Evolutionary conservation across 495 filamentous ascomycete genomes (phyloP), one percentile per base, ranked within the genome.

Genomic region (Viridothelium virens): DNA sequence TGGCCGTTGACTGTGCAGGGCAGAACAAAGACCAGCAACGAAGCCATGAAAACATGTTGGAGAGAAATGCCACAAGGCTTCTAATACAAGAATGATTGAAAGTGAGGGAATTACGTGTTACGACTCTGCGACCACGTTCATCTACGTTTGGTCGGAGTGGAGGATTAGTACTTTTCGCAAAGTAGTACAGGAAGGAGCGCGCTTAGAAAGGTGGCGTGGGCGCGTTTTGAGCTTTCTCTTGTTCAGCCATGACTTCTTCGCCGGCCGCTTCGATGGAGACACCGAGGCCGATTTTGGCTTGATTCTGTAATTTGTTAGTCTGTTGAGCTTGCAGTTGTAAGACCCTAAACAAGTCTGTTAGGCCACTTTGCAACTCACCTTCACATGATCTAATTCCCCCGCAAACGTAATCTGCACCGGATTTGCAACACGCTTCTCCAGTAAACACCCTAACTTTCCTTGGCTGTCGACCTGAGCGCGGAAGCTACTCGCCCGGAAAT

Each of bases 311-410:
- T 65, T 7, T 44, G 31, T 31, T 25, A 25, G 25, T 25, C 25
- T 25, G 25, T 25, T 25, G 25, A 25, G 25, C 25, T 25, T 25
- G 25, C 25, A 25, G 25, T 25, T 25, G 25, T 25, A 25, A 25
- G 25, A 25, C 25, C 25, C 25, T 25, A 25, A 25, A 25, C 25
- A 25, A 25, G 25, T 25, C 25, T 25, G 25, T 25, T 25, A 25
- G 25, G 25, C 25, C 25, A 25, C 25, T 25, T 25, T 25, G 25
- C 25, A 64, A 77, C 89, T 77, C 85, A 97, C 94, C 84, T 94
- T 94, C 69, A 84, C 82, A 77, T 97, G 95, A 79, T 99, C 95
- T 74, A 99, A 92, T 76, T 99, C 95, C 70, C 92, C 94, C 53
- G 93, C 89, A 78, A 99, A 97, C 46, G 92, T 93, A 77, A 99